These are phyloP conservation scores for Haplosporangium gracile DNA, from an alignment of 192 early-diverging fungal species.

Conservation along the genomic window DNA sequence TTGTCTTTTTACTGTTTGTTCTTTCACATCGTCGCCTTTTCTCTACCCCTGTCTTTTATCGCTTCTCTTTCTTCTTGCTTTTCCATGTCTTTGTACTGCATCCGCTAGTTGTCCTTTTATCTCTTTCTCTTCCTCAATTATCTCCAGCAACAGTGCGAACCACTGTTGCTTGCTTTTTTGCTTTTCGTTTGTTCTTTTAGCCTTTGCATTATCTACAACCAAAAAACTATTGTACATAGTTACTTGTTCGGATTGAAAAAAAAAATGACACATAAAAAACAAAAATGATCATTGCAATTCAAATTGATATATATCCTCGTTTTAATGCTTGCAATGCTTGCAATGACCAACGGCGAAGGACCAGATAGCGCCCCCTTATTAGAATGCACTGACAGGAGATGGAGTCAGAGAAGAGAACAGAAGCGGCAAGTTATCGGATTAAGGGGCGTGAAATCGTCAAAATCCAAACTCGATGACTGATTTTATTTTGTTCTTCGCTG, in stretches of 20 bases:
- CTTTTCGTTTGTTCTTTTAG: not conserved
- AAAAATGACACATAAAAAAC: not conserved
- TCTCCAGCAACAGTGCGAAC: no score
- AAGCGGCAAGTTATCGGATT: not conserved
- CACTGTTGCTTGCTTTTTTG: not conserved
- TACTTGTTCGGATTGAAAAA: slow-evolving; percentile 1
- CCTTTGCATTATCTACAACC: not conserved
- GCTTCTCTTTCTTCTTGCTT: not conserved
- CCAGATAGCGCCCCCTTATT: not conserved
- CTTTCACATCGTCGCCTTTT: not conserved
- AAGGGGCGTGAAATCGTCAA: not conserved
- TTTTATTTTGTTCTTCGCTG: not conserved
- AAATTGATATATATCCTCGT: not conserved
- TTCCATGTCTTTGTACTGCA: not conserved
- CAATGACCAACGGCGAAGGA: not conserved
- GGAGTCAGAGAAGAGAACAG: not conserved
- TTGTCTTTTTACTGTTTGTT: not conserved
- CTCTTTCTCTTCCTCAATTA: not conserved
- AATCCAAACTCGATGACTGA: not conserved
- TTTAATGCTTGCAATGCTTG: not conserved
- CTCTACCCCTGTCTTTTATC: not conserved
- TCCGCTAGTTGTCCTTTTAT: not conserved
- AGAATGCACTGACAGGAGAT: not conserved
- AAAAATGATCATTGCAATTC: not conserved
- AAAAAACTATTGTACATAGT: slow-evolving; percentile 11